These are phyloP conservation scores for Irpex sp. DNA, from an alignment of 1,284 basidiomycete species.

Conservation along the genomic window DNA sequence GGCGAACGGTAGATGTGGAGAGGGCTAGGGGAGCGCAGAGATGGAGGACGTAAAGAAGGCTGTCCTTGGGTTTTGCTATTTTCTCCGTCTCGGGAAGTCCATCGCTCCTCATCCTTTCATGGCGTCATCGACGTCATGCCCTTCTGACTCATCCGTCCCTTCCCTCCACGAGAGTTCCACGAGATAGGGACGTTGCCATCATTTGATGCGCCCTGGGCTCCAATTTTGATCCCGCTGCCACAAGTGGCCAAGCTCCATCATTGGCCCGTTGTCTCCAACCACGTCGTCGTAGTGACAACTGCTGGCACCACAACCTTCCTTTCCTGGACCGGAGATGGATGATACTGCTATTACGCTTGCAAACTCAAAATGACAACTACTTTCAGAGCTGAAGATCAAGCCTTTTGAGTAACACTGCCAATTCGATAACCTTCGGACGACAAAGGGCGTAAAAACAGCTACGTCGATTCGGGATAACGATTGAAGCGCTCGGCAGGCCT, in stretches of 20 bases:
- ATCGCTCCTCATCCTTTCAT: constrained; percentile 12
- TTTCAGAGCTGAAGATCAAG: too few species aligned
- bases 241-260: background rate
- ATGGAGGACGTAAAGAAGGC: background rate
- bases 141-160: background rate
- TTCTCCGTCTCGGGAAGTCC: constrained; percentile 1
- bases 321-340: background rate
- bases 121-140: constrained; percentile 17
- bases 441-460: too few species aligned
- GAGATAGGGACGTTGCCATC: background rate
- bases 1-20: constrained; percentile 7
- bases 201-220: background rate
- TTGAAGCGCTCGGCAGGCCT: too few species aligned
- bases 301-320: background rate
- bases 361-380: too few species aligned
- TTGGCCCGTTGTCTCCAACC: background rate
- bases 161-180: background rate
- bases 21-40: constrained; percentile 7
- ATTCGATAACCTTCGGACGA: too few species aligned
- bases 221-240: background rate
- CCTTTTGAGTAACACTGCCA: too few species aligned
- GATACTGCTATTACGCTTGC: too few species aligned
- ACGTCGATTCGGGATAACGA: too few species aligned
- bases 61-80: constrained; percentile 1
- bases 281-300: background rate